These are phyloP conservation scores for Parasarocladium wereldwijsianum DNA, from an alignment of 2,329 filamentous ascomycete species.

Conservation along the genomic window DNA sequence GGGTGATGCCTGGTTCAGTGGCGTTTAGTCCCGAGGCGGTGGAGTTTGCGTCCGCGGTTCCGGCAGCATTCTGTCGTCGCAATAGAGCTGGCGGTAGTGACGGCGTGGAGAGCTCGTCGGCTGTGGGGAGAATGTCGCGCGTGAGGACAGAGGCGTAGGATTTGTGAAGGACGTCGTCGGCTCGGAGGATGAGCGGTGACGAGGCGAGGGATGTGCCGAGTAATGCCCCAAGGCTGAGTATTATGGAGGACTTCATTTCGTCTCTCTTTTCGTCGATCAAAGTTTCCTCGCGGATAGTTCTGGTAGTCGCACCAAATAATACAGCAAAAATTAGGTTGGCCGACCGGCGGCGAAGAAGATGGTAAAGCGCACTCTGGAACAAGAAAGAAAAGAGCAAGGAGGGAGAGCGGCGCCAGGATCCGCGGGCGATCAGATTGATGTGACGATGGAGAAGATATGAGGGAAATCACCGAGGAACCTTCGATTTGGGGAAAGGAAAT, in stretches of 20 bases:
- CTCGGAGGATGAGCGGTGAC: conserved; percentile 9
- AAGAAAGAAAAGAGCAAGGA: neutral
- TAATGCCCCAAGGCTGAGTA: too few species aligned
- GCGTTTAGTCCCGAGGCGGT: conserved; percentile 13
- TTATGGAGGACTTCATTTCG: conserved; percentile 3
- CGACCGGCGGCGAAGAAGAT: conserved; percentile 4
- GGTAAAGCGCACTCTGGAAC: neutral
- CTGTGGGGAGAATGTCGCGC: neutral
- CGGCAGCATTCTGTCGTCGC: conserved; percentile 5
- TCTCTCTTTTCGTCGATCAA: neutral
- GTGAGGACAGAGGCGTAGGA: conserved; percentile 13
- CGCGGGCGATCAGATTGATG: neutral
- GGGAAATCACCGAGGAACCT: too few species aligned
- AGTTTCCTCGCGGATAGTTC: too few species aligned
- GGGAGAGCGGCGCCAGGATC: neutral
- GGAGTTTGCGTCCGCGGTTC: conserved; percentile 8
- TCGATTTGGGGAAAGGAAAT: too few species aligned
- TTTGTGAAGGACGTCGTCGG: conserved; percentile 16
- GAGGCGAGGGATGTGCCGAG: conserved; percentile 2
- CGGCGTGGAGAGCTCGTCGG: conserved; percentile 1
- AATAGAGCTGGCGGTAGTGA: conserved; percentile 1
- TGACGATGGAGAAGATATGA: too few species aligned
- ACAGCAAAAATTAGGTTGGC: neutral
- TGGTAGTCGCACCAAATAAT: too few species aligned
- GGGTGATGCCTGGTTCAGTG: conserved; percentile 4